Evolutionary conservation across 2,329 filamentous ascomycete genomes (phyloP), one percentile per base, ranked within the genome.

Genomic region (Aspergillus fijiensis): DNA sequence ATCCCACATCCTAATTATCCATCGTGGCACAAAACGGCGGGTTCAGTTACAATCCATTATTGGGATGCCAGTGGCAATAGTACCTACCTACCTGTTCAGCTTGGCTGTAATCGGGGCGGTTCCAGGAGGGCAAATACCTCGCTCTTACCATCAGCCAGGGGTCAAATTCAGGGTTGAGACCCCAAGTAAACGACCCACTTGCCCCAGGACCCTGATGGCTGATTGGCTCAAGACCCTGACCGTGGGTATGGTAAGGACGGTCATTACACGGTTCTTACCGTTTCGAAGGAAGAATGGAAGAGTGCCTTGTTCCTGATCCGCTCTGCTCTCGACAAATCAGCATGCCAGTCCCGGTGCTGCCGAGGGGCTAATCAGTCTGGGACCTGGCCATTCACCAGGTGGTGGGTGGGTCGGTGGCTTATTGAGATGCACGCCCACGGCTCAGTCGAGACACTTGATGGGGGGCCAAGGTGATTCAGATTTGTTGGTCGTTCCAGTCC

Each of bases 211-310:
- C 53, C 53, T 55, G 53, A 21, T 27, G 52, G 53, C 19, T 49
- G 53, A 55, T 55, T 55, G 53, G 53, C 53, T n/a, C 45, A 49
- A 21, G 29, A 55, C 53, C 53, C 53, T 55, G 53, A 21, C 51
- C 9, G 12, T 23, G 27, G n/a, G 11, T 31, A 23, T 33, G 9
- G 19, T 35, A 55, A 27, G 21, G n/a, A 14, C 6, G 29, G 25
- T 55, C n/a, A 45, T 23, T 49, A 55, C 42, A 3, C 10, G 11
- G 16, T 16, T 16, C n/a, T 31, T 29, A 55, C 53, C n/a, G 21
- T 45, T 49, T 35, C 42, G 27, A 19, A 19, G 5, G 2, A 45
- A 55, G 53, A 55, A 45, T 49, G 42, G 53, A 12, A 27, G 27
- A 29, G 39, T 48, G 42, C 42, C 53, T 47, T 49, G 53, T 55